Percentiles rank a stretch among this genome's conserved stretches.
Conservation (phyloP, 306 rosid genomes). For the Vigna reflexopilosa region DNA sequence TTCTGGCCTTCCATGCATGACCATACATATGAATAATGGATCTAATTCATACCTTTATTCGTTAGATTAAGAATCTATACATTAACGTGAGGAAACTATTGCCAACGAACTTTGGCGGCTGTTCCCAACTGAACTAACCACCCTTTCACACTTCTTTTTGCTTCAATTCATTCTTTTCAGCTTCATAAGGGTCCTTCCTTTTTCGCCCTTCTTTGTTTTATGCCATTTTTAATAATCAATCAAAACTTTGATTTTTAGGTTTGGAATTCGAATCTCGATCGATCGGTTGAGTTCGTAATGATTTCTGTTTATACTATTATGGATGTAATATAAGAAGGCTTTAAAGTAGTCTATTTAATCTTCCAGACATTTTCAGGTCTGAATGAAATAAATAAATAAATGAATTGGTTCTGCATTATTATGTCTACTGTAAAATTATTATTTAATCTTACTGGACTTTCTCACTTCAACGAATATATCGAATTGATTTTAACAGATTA, state of each 20-base stretch:
- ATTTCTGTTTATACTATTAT: background rate
- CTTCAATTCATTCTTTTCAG: background rate
- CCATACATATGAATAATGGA: slow-evolving; percentile 43
- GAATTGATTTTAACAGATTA: too few species aligned
- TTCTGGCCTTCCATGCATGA: slow-evolving; percentile 59
- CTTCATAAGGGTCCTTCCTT: background rate
- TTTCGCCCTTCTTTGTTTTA: background rate
- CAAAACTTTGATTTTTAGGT: background rate
- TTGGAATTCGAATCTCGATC: background rate
- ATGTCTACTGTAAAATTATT: too few species aligned
- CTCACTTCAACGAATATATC: too few species aligned
- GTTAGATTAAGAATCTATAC: slow-evolving; percentile 43
- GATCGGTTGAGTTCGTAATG: background rate
- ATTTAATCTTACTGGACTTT: too few species aligned
- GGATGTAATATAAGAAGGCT: background rate
- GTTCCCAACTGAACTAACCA: slow-evolving; percentile 47
- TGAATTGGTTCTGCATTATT: too few species aligned
- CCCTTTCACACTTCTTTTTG: slow-evolving; percentile 56
- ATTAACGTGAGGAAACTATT: slow-evolving; percentile 51
- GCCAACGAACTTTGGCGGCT: slow-evolving; percentile 71
- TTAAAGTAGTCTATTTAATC: background rate
- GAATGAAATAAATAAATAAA: too few species aligned
- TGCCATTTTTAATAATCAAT: background rate
- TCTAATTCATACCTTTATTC: slow-evolving; percentile 26
- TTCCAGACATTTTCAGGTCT: background rate